Percentiles rank a stretch among this genome's conserved stretches.
phyloP scores from a whole-genome alignment of 1,284 basidiomycete species.

The Erythrobasidium hasegawianum region DNA sequence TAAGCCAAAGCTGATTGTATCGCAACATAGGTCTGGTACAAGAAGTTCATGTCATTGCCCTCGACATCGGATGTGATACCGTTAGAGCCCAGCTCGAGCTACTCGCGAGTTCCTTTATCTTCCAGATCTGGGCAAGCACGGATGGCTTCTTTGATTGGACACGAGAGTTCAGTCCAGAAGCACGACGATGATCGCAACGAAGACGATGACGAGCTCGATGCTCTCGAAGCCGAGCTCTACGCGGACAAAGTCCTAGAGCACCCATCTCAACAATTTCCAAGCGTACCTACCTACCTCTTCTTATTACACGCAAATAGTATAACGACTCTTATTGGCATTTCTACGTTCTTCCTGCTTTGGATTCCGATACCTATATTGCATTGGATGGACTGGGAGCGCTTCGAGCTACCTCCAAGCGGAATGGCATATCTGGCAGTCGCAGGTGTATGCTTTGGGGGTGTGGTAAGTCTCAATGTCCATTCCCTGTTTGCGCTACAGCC shows the following conservation, averaged over 20 bases:
- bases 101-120: conserved; percentile 8
- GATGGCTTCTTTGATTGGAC: neutral
- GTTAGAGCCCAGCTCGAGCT: conserved; percentile 11
- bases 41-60: conserved; percentile 65
- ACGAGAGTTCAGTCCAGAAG: neutral
- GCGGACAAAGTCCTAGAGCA: conserved; percentile 48
- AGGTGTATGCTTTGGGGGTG: conserved; percentile 63
- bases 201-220: conserved; percentile 22
- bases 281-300: conserved; percentile 53
- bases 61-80: conserved; percentile 49
- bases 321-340: conserved; percentile 64
- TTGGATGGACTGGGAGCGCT: conserved; percentile 58
- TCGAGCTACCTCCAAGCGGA: conserved; percentile 58
- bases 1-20: neutral
- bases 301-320: conserved; percentile 72
- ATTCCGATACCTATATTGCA: conserved; percentile 66
- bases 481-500: too few relatives aligned
- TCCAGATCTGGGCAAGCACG: too few relatives aligned
- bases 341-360: conserved; percentile 64
- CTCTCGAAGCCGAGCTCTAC: conserved; percentile 10
- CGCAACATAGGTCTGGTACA: conserved; percentile 63
- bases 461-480: too few relatives aligned
- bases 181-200: conserved; percentile 29
- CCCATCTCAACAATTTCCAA: conserved; percentile 53
- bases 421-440: conserved; percentile 55